A percentile compares a stretch with the other conserved stretches of the same genome.
Evolutionary conservation across 352 stramenopile genomes (phyloP).

Genomic region (Elongisporangium anandrum): DNA sequence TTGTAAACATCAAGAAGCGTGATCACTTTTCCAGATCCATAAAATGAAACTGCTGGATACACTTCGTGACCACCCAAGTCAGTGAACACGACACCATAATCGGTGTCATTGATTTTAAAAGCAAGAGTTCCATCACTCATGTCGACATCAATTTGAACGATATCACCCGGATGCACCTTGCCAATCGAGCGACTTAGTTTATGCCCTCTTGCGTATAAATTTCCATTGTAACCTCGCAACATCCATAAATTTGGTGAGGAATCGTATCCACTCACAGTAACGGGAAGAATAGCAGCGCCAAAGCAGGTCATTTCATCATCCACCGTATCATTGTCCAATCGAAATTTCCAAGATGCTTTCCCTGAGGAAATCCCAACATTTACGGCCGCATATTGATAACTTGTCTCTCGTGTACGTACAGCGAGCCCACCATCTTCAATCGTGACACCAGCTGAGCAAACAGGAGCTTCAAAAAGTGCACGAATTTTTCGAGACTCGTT

Average conservation of each 20-base stretch:
- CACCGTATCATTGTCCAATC: conserved; percentile 83
- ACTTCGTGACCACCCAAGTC: conserved; percentile 80
- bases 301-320: conserved; percentile 93
- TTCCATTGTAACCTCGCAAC: conserved; percentile 89
- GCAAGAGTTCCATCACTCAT: conserved; percentile 82
- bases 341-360: conserved; percentile 86
- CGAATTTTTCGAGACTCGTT: conserved; percentile 65
- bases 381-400: conserved; percentile 85
- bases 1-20: conserved; percentile 73
- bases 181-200: conserved; percentile 82
- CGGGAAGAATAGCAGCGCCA: conserved; percentile 83
- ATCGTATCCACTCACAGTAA: conserved; percentile 87
- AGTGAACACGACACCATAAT: conserved; percentile 85
- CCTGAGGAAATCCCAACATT: conserved; percentile 71
- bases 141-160: conserved; percentile 86
- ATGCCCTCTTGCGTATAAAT: conserved; percentile 86
- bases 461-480: conserved; percentile 73
- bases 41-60: conserved; percentile 85
- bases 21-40: conserved; percentile 87
- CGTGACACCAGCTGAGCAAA: conserved; percentile 72
- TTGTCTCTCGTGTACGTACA: conserved; percentile 81
- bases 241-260: conserved; percentile 91
- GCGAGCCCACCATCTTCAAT: conserved; percentile 72
- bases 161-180: conserved; percentile 88
- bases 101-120: conserved; percentile 89